Conservation (phyloP, 768 basidiomycete species). For the Trametes gibbosa region DNA sequence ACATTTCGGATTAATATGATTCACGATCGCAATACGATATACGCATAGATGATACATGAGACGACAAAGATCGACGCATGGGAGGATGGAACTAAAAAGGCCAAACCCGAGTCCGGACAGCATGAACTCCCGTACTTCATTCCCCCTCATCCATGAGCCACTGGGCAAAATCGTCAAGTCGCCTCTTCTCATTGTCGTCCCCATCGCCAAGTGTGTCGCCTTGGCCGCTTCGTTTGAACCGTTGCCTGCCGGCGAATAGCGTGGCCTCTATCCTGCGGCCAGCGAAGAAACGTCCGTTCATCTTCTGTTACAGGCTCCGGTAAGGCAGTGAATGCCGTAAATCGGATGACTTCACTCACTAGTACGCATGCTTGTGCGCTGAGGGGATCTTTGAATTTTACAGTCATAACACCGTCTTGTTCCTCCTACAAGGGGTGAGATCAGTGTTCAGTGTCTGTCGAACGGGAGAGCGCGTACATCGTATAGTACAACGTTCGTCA, state of each 20-base stretch:
- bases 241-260: conserved; percentile 77
- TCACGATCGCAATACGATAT: neutral
- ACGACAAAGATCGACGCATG: neutral
- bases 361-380: conserved; percentile 91
- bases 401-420: conserved; percentile 89
- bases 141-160: conserved; percentile 87
- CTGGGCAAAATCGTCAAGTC: conserved; percentile 82
- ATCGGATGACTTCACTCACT: conserved; percentile 42
- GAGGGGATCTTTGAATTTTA: conserved; percentile 92
- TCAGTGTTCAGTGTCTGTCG: neutral
- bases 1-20: conserved; percentile 1
- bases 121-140: conserved; percentile 23
- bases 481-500: conserved; percentile 92
- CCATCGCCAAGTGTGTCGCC: conserved; percentile 62
- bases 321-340: neutral
- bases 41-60: conserved; percentile 7
- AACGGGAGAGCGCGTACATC: conserved; percentile 62
- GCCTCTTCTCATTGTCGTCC: conserved; percentile 76
- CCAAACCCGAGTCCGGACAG: neutral
- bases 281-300: conserved; percentile 91
- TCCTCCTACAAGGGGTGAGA: conserved; percentile 61
- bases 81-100: neutral
- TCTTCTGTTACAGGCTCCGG: conserved; percentile 57
- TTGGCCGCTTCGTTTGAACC: conserved; percentile 73
- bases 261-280: conserved; percentile 80